A percentile compares a stretch with the other conserved stretches of the same genome.
These are phyloP conservation scores for Aspergillus neotritici DNA, from an alignment of 2,329 filamentous ascomycete species.

Conservation along the genomic window DNA sequence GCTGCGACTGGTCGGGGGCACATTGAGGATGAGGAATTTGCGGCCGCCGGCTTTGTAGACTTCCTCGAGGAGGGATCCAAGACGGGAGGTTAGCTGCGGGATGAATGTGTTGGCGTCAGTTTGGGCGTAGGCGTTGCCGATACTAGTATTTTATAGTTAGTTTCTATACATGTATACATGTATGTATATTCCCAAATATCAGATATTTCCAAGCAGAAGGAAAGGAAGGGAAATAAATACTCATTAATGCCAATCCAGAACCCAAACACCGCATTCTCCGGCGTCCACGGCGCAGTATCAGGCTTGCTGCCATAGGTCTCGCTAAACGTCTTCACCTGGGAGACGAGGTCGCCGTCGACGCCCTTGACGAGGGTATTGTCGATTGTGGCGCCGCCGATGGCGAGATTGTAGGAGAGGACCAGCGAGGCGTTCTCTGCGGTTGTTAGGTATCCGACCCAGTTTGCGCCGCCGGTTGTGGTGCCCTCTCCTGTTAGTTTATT, in stretches of 20 bases:
- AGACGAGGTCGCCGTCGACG: slow-evolving; percentile 48
- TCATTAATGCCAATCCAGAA: slow-evolving; percentile 35
- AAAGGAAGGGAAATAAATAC: slow-evolving; percentile 9
- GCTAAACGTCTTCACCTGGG: slow-evolving; percentile 41
- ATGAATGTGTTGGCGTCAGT: slow-evolving; percentile 25
- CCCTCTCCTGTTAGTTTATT: slow-evolving; percentile 37
- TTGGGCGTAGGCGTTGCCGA: slow-evolving; percentile 27
- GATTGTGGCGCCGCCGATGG: slow-evolving; percentile 51
- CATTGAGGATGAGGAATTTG: slow-evolving; percentile 56
- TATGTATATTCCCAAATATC: too few relatives aligned
- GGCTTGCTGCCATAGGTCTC: slow-evolving; percentile 35
- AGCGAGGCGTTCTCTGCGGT: slow-evolving; percentile 44
- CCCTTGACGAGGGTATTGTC: slow-evolving; percentile 49
- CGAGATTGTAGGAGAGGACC: slow-evolving; percentile 50
- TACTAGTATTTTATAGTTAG: slow-evolving; percentile 8
- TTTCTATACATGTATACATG: too few relatives aligned
- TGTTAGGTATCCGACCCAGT: slow-evolving; percentile 50
- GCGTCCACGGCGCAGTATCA: slow-evolving; percentile 21
- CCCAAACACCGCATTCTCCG: slow-evolving; percentile 24
- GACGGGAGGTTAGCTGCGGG: slow-evolving; percentile 39
- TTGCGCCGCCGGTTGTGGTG: slow-evolving; percentile 47
- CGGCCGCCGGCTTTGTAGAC: slow-evolving; percentile 51
- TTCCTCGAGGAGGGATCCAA: slow-evolving; percentile 40
- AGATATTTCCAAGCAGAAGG: too few relatives aligned
- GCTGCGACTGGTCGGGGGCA: slow-evolving; percentile 44